Evolutionary conservation across 1,284 basidiomycete species (phyloP).

Genomic region (Ceratobasidium sp.): DNA sequence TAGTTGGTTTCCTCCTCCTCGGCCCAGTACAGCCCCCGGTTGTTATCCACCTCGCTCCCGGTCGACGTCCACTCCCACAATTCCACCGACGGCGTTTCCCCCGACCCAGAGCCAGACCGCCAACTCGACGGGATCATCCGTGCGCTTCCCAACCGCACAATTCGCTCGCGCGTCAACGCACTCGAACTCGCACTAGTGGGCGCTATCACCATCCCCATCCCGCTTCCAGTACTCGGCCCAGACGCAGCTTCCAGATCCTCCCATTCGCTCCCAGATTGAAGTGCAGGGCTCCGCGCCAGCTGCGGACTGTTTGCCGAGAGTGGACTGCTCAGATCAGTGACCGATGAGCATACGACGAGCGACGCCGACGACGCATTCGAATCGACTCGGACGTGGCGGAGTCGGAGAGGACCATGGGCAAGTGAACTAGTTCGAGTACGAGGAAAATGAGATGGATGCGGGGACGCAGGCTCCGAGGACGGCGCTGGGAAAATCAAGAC

Average conservation of each 20-base stretch:
- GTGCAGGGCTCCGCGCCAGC: constrained; percentile 28
- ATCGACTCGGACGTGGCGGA: constrained; percentile 35
- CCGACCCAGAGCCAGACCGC: constrained; percentile 16
- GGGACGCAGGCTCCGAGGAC: constrained; percentile 42
- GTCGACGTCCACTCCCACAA: constrained; percentile 45
- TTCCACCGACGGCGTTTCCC: constrained; percentile 34
- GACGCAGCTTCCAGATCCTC: constrained; percentile 20
- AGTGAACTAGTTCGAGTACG: constrained; percentile 14
- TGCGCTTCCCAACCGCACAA: constrained; percentile 43
- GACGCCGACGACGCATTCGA: constrained; percentile 33
- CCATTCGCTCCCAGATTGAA: constrained; percentile 31
- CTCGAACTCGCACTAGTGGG: too few species aligned
- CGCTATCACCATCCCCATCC: neutral
- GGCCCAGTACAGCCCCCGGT: constrained; percentile 10
- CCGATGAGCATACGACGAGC: constrained; percentile 8
- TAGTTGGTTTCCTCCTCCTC: constrained; percentile 38
- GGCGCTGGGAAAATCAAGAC: constrained; percentile 46
- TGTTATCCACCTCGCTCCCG: constrained; percentile 19
- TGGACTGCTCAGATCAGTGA: constrained; percentile 13
- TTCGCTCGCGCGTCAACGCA: constrained; percentile 40
- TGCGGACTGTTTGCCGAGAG: constrained; percentile 20
- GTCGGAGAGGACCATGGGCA: constrained; percentile 26
- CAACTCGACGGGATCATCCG: constrained; percentile 43
- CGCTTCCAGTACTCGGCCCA: constrained; percentile 25
- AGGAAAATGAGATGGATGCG: constrained; percentile 14